Base-by-base conservation (phyloP, 495 filamentous ascomycete species). In the Hypoxylon trugodes region DNA sequence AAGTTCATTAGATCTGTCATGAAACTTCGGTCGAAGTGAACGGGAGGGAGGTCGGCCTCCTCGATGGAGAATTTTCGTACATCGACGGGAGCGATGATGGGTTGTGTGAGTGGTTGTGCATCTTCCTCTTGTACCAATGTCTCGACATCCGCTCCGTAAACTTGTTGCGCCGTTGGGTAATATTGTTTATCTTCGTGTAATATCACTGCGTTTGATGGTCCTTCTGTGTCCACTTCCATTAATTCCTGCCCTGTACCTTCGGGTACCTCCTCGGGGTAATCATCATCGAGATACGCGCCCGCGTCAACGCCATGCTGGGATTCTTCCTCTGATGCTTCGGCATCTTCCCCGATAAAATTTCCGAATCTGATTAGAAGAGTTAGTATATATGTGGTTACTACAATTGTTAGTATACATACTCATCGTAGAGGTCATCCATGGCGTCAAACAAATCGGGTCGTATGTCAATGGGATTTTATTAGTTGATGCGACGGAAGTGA, bases 131-230 rank as follows among this genome's bases (percentile, higher is more conserved):
- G 91, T 9, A 98, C 96, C 77, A 97, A 74, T 15, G 93, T 93
- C 79, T 98, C 95, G 55, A 98, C 95, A 73, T 90, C 93, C 54
- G 87, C 84, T 22, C 96, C 95, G 73, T 97, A 98, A 12, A 97
- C 88, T 69, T 98, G 94, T 65, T 93, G 88, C 24, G 95, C 96
- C 21, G 92, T 96, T 13, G 95, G 96, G 70, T 98, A 98, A 72
- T 98, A 98, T 78, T 98, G 95, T 75, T 98, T 98, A 78, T 98
- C 96, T 80, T 98, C 95, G 73, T 98, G 96, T 25, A 98, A 84
- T 45, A 98, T 82, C 26, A 98, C 93, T 37, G 94, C 94, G 75
- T 98, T 98, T 5, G 93, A 97, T 15, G 95, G 91, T n/a, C 91
- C 93, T 43, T 96, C 91, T 76, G 88, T 90, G 75, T 98, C 95